Evolutionary conservation across 768 basidiomycete species (phyloP), one percentile per base, ranked within the genome.

Genomic region (Lyophyllum shimeji): DNA sequence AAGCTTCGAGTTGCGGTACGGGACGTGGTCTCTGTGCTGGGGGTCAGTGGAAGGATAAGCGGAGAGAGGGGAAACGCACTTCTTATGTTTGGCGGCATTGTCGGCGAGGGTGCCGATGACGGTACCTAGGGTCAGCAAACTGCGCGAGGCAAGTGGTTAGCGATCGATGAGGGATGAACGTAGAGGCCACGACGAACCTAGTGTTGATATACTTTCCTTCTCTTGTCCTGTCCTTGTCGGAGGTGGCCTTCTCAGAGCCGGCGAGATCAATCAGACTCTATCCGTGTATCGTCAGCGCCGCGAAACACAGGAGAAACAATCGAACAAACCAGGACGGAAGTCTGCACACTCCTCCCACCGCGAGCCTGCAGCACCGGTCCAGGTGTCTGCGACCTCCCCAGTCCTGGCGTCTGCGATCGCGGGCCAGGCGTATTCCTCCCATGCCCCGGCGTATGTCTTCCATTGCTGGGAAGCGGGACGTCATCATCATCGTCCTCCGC

Each of bases 121-220:
- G 2, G 87, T 87, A 24, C 95, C 95, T 9, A 98, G 84, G 4
- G 95, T 96, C 40, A 98, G 81, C 56, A 98, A 77, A 67, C 93
- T 96, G 40, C 2, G 50, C 24, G 55, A 21, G 50, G 23, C 17
- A 17, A 34, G 55, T 3, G 12, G 33, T 61, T 15, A 58, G 50
- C 63, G 7, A 56, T 50, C 27, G 2, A 33, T 40, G n/a, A 12
- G 47, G 21, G 18, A 11, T 23, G 21, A 27, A 23, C n/a, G n/a
- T n/a, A 33, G 9, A 55, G 43, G 37, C 40, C 31, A 31, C 7
- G 0, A 43, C 34, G 33, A 23, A 86, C 88, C 87, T 89, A 3
- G 90, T 92, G 65, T 99, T 99, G 73, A 98, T 99, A 66, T 95
- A 96, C 67, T 90, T 93, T 12, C 96, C 97, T 70, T 99, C 97